Base-by-base conservation (phyloP, 2,329 filamentous ascomycete species). In the Microdochium trichocladiopsis region DNA sequence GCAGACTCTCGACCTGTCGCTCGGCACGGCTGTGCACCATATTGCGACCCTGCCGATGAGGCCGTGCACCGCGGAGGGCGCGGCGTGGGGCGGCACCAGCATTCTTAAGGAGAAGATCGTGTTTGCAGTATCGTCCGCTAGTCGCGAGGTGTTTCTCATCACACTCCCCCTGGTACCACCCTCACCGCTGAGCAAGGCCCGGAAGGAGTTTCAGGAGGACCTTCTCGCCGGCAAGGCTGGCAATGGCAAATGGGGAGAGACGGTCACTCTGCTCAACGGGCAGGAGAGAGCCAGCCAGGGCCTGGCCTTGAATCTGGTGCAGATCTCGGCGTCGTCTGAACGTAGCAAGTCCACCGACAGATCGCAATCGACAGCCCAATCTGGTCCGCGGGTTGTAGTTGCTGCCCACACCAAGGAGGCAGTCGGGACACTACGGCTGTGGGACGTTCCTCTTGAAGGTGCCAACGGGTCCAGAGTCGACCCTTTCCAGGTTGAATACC, bases 171-270 rank as follows among this genome's bases (percentile, higher is more conserved):
- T 86, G 25, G 82, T 78, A 1, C 83, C 83, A 0, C 82, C 82
- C 0, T 85, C 82, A 2, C 75, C 79, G 11, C 71, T 76, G 59
- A 83, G 78, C 64, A 86, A 84, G 61, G 69, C 72, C 2, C 71
- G 81, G 11, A 69, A 73, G 3, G 79, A 83, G 54, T 68, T 85
- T 23, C 73, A 72, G 51, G 66, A 68, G 18, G 73, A 71, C 53
- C 70, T 83, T 10, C 62, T 82, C 50, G 74, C 76, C 8, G 78
- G 74, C 21, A 76, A 73, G 55, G 78, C 78, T 33, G 83, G 83
- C 18, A 80, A 76, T 28, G 82, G 82, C 37, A 75, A 74, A n/a
- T 86, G 83, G 81, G 82, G 82, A 6, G 83, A 86, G 65, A 76
- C 74, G 0, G 66, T 86, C 23, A 71, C 77, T 1, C 62, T 76